Conservation (phyloP, 2,329 filamentous ascomycete species). For the Fusarium guadeloupense region DNA sequence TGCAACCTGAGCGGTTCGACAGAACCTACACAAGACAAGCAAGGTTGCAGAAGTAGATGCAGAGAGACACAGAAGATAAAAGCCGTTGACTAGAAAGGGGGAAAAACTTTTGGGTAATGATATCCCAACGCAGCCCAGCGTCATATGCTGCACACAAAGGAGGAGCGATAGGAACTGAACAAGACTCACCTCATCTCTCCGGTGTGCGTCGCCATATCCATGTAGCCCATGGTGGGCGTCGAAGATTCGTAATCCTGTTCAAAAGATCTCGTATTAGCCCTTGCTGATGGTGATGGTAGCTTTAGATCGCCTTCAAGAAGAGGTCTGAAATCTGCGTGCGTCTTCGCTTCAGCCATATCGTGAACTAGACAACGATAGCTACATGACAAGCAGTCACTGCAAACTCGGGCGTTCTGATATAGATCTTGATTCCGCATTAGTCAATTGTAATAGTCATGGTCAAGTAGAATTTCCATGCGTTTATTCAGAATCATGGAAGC, state of each 20-base stretch:
- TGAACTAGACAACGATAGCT: not conserved
- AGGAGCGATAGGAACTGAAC: constrained; percentile 23
- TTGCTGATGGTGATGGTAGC: constrained; percentile 13
- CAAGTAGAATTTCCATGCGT: not conserved
- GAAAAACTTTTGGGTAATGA: not conserved
- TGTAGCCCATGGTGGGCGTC: constrained; percentile 63
- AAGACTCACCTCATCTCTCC: constrained; percentile 65
- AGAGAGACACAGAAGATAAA: not conserved
- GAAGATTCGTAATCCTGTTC: constrained; percentile 66
- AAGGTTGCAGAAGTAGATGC: not conserved
- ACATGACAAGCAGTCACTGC: not conserved
- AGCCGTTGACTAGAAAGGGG: not conserved
- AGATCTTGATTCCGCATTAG: constrained; percentile 10
- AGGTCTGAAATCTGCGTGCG: constrained; percentile 5
- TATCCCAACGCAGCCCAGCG: not conserved
- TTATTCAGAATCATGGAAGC: not conserved
- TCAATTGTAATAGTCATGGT: not conserved
- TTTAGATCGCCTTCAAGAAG: constrained; percentile 7
- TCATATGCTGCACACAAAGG: constrained; percentile 8
- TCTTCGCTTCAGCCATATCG: constrained; percentile 2
- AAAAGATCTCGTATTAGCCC: constrained; percentile 38
- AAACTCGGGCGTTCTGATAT: not conserved
- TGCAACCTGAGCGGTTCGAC: not conserved
- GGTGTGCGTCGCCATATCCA: constrained; percentile 59
- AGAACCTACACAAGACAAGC: not conserved